Evolutionary conservation across 495 filamentous ascomycete genomes (phyloP), one percentile per base, ranked within the genome.

Genomic region (Neurospora hispaniola): DNA sequence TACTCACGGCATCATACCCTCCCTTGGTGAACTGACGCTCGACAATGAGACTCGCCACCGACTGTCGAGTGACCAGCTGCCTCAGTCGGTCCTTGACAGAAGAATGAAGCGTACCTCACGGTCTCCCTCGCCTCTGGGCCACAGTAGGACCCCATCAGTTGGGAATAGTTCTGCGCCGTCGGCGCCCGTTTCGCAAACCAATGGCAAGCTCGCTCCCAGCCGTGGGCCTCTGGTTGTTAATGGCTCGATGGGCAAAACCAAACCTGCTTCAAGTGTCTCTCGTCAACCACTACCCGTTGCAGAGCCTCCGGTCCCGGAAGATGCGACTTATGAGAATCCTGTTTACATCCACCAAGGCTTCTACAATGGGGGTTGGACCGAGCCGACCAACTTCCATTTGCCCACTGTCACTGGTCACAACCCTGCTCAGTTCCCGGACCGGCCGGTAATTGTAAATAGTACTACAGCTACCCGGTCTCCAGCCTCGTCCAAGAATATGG

Each of bases 91-190:
- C 10, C 80, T 87, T 12, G 85, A 89, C 71, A 77, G 84, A 39
- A 80, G 83, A 66, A 84, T 86, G 70, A 84, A 81, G 77, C 79
- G 85, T 42, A 83, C 82, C 14, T 88, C 87, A 23, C 81, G 86
- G 27, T 88, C 87, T n/a, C 85, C 87, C 9, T 89, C 87, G 0
- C 87, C 87, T 4, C 78, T 84, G 42, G 83, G 82, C 7, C 85
- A 86, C 75, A 78, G 80, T 46, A 81, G 84, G 69, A 82, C 80
- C 31, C 81, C 82, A 46, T 84, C 86, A 5, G 77, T 79, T 5
- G 83, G 86, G 20, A 76, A 81, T 62, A 80, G 78, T 69, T 82
- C 85, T 12, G 76, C 80, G 16, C 82, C 80, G 68, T 78, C 82
- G 10, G 76, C 77, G 3, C 78, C 82, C 0, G 81, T 83, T 39